These are phyloP conservation scores for Candida mattraensis DNA, from an alignment of 805 yeast species.

Conservation along the genomic window DNA sequence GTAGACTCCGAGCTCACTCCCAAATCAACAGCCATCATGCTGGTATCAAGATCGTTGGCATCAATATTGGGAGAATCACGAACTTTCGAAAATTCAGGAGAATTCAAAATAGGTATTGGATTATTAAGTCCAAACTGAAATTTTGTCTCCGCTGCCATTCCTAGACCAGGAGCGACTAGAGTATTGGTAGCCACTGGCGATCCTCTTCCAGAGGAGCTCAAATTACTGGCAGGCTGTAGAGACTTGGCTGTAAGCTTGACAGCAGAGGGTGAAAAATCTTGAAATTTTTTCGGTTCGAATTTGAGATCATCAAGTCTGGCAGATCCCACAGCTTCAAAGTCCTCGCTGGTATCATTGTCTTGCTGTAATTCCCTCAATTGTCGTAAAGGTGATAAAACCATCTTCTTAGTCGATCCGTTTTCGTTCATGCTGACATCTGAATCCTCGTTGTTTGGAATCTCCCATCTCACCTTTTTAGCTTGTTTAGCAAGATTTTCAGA, in stretches of 20 bases:
- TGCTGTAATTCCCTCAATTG: neutral
- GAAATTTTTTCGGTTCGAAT: constrained; percentile 2
- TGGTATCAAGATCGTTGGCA: constrained; percentile 8
- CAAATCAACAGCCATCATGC: constrained; percentile 16
- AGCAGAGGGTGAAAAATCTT: constrained; percentile 5
- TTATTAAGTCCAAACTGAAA: constrained; percentile 14
- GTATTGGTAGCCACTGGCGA: constrained; percentile 8
- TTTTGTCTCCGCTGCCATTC: constrained; percentile 11
- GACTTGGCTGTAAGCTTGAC: constrained; percentile 15
- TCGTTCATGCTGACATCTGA: constrained; percentile 23
- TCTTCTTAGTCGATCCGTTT: constrained; percentile 6
- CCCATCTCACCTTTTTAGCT: constrained; percentile 48
- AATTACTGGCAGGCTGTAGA: constrained; percentile 11
- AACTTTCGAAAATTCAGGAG: constrained; percentile 7
- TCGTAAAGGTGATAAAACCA: constrained; percentile 12
- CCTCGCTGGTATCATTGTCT: constrained; percentile 2
- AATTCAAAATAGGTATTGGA: constrained; percentile 6
- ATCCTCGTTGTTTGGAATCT: constrained; percentile 32
- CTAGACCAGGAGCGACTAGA: constrained; percentile 11
- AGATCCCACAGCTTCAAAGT: neutral
- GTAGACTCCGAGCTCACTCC: constrained; percentile 10
- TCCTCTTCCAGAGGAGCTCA: constrained; percentile 6
- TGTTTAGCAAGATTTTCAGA: constrained; percentile 20
- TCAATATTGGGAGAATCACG: constrained; percentile 1
- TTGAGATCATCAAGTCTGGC: constrained; percentile 6